These are phyloP conservation scores for Galerina sulciceps DNA, from an alignment of 768 basidiomycete species.

Conservation along the genomic window DNA sequence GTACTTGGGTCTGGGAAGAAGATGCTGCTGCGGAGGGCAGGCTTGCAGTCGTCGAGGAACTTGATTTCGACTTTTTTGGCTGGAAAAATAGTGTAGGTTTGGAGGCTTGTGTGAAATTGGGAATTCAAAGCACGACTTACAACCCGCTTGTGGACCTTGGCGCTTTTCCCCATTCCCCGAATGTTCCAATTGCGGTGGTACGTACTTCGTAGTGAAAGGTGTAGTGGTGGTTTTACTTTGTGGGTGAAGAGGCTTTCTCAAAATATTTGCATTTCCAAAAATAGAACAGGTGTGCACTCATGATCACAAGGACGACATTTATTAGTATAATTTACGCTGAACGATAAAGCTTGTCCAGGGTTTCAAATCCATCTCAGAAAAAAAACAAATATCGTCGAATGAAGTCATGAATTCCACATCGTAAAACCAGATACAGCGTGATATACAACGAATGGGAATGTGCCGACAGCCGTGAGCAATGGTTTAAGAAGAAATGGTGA, in stretches of 20 bases:
- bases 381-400: too few species aligned
- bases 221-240: too few species aligned
- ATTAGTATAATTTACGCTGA: neutral
- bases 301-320: too few species aligned
- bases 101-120: neutral
- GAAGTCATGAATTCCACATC: too few species aligned
- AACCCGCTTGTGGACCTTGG: slow-evolving; percentile 66
- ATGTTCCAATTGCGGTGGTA: neutral
- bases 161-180: slow-evolving; percentile 61
- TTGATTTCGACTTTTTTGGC: slow-evolving; percentile 43
- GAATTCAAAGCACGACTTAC: slow-evolving; percentile 33
- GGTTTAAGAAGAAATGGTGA: slow-evolving; percentile 82
- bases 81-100: slow-evolving; percentile 9
- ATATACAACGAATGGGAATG: neutral
- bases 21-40: slow-evolving; percentile 22
- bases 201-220: neutral
- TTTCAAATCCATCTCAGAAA: too few species aligned
- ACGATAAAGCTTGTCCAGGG: too few species aligned
- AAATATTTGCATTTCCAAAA: neutral
- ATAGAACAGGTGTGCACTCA: neutral
- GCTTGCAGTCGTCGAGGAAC: slow-evolving; percentile 20
- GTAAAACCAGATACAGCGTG: neutral
- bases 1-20: slow-evolving; percentile 38
- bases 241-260: neutral
- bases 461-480: neutral